Evolutionary conservation across 1,284 basidiomycete genomes (phyloP).

Genomic region (Bjerkandera adusta): DNA sequence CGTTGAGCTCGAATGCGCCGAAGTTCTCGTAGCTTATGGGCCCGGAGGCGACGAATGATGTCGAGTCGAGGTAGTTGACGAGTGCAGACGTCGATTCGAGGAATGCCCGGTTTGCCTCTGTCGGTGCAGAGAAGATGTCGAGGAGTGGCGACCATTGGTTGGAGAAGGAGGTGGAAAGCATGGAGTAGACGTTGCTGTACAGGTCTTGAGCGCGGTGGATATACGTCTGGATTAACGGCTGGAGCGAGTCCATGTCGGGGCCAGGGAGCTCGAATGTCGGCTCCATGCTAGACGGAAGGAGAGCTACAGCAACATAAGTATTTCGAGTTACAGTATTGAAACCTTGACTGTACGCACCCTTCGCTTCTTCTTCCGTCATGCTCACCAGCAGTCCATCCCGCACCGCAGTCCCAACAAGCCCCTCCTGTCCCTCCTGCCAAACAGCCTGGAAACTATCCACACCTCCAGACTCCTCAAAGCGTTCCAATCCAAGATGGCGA

Average conservation of each 20-base stretch:
- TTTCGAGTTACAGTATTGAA: slow-evolving; percentile 41
- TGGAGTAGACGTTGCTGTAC: slow-evolving; percentile 50
- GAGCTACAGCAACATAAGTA: slow-evolving; percentile 43
- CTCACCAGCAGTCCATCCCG: slow-evolving; percentile 53
- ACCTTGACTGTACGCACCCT: slow-evolving; percentile 40
- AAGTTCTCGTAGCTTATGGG: slow-evolving; percentile 38
- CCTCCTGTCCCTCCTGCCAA: slow-evolving; percentile 29
- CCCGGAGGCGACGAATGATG: slow-evolving; percentile 28
- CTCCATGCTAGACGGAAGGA: slow-evolving; percentile 34
- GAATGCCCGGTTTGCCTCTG: slow-evolving; percentile 38
- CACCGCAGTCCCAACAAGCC: slow-evolving; percentile 57
- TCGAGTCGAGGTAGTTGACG: slow-evolving; percentile 39
- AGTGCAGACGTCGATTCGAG: slow-evolving; percentile 48
- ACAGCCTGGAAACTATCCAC: slow-evolving; percentile 29
- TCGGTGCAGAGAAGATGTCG: slow-evolving; percentile 40
- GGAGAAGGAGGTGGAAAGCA: slow-evolving; percentile 14
- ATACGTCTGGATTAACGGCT: slow-evolving; percentile 52
- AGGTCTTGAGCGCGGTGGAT: slow-evolving; percentile 54
- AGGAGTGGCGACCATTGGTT: slow-evolving; percentile 27
- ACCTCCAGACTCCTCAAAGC: slow-evolving; percentile 51
- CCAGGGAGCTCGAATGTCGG: slow-evolving; percentile 19
- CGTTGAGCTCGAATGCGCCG: slow-evolving; percentile 56
- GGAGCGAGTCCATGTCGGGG: slow-evolving; percentile 32
- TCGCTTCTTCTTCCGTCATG: slow-evolving; percentile 53
- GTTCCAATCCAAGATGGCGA: slow-evolving; percentile 68